Evolutionary conservation across 2,329 filamentous ascomycete genomes (phyloP).

Genomic region (Tolypocladium inflatum): DNA sequence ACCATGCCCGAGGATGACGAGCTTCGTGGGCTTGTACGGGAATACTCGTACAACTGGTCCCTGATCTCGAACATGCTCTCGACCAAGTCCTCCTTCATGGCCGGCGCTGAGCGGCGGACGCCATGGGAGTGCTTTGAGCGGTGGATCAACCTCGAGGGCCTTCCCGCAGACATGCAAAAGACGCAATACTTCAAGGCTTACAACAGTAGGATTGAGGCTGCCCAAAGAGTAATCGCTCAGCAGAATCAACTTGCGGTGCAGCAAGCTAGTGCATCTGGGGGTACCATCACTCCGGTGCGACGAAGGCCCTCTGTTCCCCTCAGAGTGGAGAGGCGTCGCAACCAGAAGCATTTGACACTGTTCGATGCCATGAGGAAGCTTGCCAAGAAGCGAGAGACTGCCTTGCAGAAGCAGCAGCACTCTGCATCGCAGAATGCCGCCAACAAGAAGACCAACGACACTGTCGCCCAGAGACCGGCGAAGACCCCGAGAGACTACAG

Average conservation of each 20-base stretch:
- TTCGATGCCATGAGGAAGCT: slow-evolving; percentile 94
- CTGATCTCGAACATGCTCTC: slow-evolving; percentile 76
- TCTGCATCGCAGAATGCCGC: slow-evolving; percentile 67
- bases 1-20: slow-evolving; percentile 84
- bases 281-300: slow-evolving; percentile 30
- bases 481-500: slow-evolving; percentile 90
- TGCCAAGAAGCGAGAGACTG: slow-evolving; percentile 85
- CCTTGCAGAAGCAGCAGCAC: slow-evolving; percentile 80
- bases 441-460: slow-evolving; percentile 71
- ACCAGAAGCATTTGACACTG: slow-evolving; percentile 77
- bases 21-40: slow-evolving; percentile 71
- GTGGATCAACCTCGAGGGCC: slow-evolving; percentile 85
- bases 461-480: slow-evolving; percentile 37
- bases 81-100: slow-evolving; percentile 66
- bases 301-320: slow-evolving; percentile 70
- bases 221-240: slow-evolving; percentile 44
- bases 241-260: slow-evolving; percentile 42
- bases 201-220: slow-evolving; percentile 49
- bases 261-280: slow-evolving; percentile 35
- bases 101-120: slow-evolving; percentile 79
- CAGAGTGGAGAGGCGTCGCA: slow-evolving; percentile 76
- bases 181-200: slow-evolving; percentile 85
- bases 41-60: slow-evolving; percentile 97
- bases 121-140: slow-evolving; percentile 99
- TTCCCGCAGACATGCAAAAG: slow-evolving; percentile 89